A percentile compares a stretch with the other conserved stretches of the same genome.
Conservation (phyloP, 2,329 filamentous ascomycete species). For the Ceratocystis diversiconidia region DNA sequence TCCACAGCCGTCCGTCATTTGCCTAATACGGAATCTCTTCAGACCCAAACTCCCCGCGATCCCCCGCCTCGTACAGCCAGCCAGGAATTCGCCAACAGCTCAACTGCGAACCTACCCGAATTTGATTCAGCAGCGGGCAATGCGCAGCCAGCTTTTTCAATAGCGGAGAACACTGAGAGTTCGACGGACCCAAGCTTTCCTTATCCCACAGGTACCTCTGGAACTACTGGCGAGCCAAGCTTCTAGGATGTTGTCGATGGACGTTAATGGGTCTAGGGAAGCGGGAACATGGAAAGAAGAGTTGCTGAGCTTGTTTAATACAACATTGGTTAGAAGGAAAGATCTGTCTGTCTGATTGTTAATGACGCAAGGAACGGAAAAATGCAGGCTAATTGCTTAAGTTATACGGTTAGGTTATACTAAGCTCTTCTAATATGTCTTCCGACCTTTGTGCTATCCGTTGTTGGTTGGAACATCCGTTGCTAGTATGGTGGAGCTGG, state of each 20-base stretch:
- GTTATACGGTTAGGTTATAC: not conserved
- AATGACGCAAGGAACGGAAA: no score
- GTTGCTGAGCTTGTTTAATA: not conserved
- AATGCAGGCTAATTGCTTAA: not conserved
- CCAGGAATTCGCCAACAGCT: conserved; percentile 10
- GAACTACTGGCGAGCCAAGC: not conserved
- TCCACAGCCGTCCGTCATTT: not conserved
- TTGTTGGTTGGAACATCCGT: not conserved
- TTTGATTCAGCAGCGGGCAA: conserved; percentile 20
- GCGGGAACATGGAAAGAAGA: not conserved
- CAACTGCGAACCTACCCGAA: conserved; percentile 25
- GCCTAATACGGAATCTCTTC: not conserved
- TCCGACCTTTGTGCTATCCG: not conserved
- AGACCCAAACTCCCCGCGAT: conserved; percentile 15
- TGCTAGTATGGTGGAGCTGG: not conserved
- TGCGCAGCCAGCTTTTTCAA: conserved; percentile 24
- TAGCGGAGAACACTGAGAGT: not conserved
- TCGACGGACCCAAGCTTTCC: conserved; percentile 3
- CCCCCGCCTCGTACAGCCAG: conserved; percentile 6
- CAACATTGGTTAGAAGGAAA: not conserved
- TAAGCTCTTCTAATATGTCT: not conserved
- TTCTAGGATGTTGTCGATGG: not conserved
- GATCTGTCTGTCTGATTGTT: not conserved
- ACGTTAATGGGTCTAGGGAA: not conserved
- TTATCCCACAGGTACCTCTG: not conserved